Base-by-base conservation (phyloP, 306 rosid species). In the Trifolium pratense region DNA sequence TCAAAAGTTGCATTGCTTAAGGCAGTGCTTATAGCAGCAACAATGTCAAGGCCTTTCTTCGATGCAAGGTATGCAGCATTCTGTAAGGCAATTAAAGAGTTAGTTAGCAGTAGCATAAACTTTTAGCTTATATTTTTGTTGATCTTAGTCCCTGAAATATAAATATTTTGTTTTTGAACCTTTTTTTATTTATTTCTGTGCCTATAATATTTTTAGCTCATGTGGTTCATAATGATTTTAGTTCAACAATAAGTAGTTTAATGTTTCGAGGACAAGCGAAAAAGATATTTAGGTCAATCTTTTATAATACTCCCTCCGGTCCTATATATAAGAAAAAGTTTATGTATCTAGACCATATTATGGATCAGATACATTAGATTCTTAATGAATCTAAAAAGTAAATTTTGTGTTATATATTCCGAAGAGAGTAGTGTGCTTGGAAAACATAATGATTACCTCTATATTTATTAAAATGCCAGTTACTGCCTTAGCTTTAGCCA, bases 41-140 rank as follows among this genome's bases (percentile, higher is more conserved):
- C 86, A 23, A 91, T 80, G 87, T 94, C 99, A 23, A 94, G 83
- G 13, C 90, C 85, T 66, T 80, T 81, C 81, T 84, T 88, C 37
- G 99, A 87, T 64, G 95, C 96, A 66, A 91, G 81, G 74, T 85
- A 94, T 9, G 89, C 82, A 1, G 99, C 96, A 72, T 91, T 87
- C 99, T 94, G 79, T 40, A 78, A 68, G 75, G 48, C 12, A 62
- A 57, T n/a, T 17, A 52, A 7, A 5, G 25, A 65, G 60, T 74
- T 42, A 61, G 26, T 56, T 6, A 9, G 9, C 5, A 43, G 6
- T 42, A 45, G 3, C 34, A 6, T 14, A n/a, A 42, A 18, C 2
- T 49, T 34, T 68, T 37, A 7, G 3, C 11, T 11, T 1, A 2
- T 11, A 11, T 42, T 39, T 42, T 42, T 42, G 46, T 42, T 42